phyloP scores from a whole-genome alignment of 140 eudicot species.

The Ambrosia hybrid region DNA sequence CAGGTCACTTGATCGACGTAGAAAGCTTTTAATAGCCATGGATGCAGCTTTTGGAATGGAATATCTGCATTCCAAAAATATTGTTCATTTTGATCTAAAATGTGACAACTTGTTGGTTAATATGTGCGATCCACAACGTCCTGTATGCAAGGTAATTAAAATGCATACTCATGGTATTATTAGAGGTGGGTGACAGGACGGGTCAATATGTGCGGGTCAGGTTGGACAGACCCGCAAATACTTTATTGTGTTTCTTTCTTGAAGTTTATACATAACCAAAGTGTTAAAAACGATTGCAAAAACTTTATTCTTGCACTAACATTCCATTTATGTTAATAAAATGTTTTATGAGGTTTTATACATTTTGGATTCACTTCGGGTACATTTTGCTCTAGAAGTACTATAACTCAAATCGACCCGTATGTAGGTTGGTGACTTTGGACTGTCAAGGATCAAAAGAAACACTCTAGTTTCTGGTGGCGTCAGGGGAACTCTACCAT shows the following conservation, averaged over 20 bases:
- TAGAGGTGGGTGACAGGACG: neutral
- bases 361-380: neutral
- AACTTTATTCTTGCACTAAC: conserved; percentile 1
- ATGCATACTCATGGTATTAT: conserved; percentile 13
- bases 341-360: neutral
- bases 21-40: conserved; percentile 17
- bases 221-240: neutral
- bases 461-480: conserved; percentile 18
- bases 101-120: conserved; percentile 24
- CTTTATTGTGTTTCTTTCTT: neutral
- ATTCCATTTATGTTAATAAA: neutral
- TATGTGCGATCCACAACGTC: conserved; percentile 21
- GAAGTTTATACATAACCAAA: neutral
- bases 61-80: conserved; percentile 19
- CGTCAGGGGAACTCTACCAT: conserved; percentile 18
- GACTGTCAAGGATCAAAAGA: conserved; percentile 18
- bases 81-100: conserved; percentile 19
- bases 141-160: conserved; percentile 21
- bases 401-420: neutral
- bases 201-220: neutral
- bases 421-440: conserved; percentile 21
- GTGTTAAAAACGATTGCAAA: neutral
- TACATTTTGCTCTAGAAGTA: neutral
- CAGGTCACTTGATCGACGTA: conserved; percentile 26
- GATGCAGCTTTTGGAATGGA: conserved; percentile 23